Evolutionary conservation across 2,329 filamentous ascomycete species (phyloP), one percentile per base, ranked within the genome.

Genomic region (Paracorniculantispora psalliotae): DNA sequence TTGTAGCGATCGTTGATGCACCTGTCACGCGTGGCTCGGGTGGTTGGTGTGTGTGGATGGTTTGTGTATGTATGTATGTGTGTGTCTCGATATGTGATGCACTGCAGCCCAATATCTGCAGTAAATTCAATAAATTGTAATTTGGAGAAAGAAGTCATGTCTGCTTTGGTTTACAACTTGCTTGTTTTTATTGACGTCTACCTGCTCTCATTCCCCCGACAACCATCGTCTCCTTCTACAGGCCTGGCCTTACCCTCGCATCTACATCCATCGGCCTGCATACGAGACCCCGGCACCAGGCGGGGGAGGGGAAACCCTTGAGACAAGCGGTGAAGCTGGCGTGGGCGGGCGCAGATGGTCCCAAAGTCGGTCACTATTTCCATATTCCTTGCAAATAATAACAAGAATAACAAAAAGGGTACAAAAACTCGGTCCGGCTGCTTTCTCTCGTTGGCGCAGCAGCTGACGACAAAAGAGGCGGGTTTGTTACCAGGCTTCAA

Each of bases 281-380:
- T 53, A 37, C 28, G 10, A 39, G 15, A 30, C 47, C 39, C 55
- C 26, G 33, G 55, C 26, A 51, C 23, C 35, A 51, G 26, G 48
- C 39, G 48, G 56, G 48, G 56, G 41, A 52, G 56, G 56, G 56
- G 48, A 52, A 33, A 43, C 37, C 28, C 23, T 52, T 52, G 28
- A 52, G 56, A 59, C 56, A 59, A 59, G 56, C 56, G 56, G 56
- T 59, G 56, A 59, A 59, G 56, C 56, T 47, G 39, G n/a, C n/a
- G n/a, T n/a, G n/a, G n/a, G n/a, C n/a, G n/a, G n/a, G n/a, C n/a
- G n/a, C n/a, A n/a, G n/a, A n/a, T n/a, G n/a, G n/a, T n/a, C 21
- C 44, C n/a, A 15, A 43, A 15, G 39, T n/a, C 13, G 39, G 13
- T 43, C 17, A 7, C 19, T n/a, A 6, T 41, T 39, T 5, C 21